These are phyloP conservation scores for Verticillium longisporum DNA, from an alignment of 2,329 filamentous ascomycete genomes.

Conservation along the genomic window DNA sequence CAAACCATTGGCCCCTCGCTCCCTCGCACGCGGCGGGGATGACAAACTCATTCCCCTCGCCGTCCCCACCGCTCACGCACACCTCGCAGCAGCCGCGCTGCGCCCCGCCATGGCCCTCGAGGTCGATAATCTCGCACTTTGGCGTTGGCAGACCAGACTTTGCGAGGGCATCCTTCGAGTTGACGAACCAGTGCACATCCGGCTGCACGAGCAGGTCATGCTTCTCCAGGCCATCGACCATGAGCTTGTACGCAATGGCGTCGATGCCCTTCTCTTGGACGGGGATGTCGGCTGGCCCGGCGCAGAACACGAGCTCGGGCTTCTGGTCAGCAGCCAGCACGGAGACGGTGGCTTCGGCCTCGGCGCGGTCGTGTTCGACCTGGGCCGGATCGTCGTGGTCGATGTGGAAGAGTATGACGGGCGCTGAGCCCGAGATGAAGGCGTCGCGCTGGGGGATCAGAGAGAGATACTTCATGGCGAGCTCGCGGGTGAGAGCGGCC, in stretches of 20 bases:
- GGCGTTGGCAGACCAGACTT: slow-evolving; percentile 26
- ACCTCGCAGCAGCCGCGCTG: slow-evolving; percentile 15
- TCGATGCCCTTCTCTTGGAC: slow-evolving; percentile 18
- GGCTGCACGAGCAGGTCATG: slow-evolving; percentile 19
- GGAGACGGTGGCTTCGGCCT: slow-evolving; percentile 21
- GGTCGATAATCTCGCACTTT: slow-evolving; percentile 16
- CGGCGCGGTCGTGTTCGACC: slow-evolving; percentile 18
- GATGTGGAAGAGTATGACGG: slow-evolving; percentile 22
- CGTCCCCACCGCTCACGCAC: slow-evolving; percentile 11
- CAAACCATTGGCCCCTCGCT: slow-evolving; percentile 19
- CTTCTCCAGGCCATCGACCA: slow-evolving; percentile 20
- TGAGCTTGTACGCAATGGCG: slow-evolving; percentile 19
- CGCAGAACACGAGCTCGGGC: slow-evolving; percentile 24
- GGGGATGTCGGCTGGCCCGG: slow-evolving; percentile 18
- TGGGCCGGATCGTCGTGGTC: slow-evolving; percentile 12
- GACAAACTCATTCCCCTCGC: slow-evolving; percentile 7
- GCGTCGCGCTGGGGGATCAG: slow-evolving; percentile 27
- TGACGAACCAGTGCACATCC: slow-evolving; percentile 27
- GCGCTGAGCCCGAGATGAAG: slow-evolving; percentile 20
- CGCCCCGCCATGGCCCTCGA: slow-evolving; percentile 12
- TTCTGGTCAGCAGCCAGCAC: slow-evolving; percentile 19
- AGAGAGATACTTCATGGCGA: slow-evolving; percentile 26
- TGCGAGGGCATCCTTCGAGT: slow-evolving; percentile 26
- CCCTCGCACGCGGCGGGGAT: slow-evolving; percentile 20
- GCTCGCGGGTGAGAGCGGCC: slow-evolving; percentile 10